Base-by-base conservation (phyloP, 1,284 basidiomycete genomes). In the Xerocomus nothofagi region DNA sequence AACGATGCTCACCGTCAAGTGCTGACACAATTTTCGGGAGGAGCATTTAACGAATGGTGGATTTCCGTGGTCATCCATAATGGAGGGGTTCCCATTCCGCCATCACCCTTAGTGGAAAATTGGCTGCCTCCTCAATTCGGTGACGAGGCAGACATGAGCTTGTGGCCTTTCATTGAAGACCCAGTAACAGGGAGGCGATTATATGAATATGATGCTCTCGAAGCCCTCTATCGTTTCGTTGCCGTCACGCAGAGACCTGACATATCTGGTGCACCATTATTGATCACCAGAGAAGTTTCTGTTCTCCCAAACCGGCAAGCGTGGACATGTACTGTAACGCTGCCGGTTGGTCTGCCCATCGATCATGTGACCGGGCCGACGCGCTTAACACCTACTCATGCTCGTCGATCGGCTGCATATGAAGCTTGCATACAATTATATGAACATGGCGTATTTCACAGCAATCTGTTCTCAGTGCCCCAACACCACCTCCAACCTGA, bases 401-500 rank as follows among this genome's bases (percentile, higher is more conserved):
- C 88, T 18, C 73, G 82, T 47, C 75, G 81, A 18, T 69, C 73
- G 18, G 81, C 81, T 27, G 82, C 81, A 57, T 82, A 75, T 56
- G 68, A 69, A 48, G 72, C 78, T 32, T 89, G 86, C 55, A 57
- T 68, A 29, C 68, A 71, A 43, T 71, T 90, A 15, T 74, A 76
- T 45, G 64, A 75, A 17, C 59, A 57, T 18, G 81, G 82, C 7
- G 57, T 76, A 32, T 71, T 88, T 24, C 77, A 80, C 49, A 76
- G 74, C 54, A 70, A 69, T 23, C 59, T 79, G 78, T 86, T 65
- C 75, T 79, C 49, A 58, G 71, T 44, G 21, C 46, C 45, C 47
- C 55, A 44, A 18, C 57, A 48, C n/a, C 29, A 54, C 33, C 39
- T 48, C 44, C 30, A 51, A 33, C 30, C 36, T 9, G 38, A 47